Evolutionary conservation across 1,139 yeast species (phyloP).

Genomic region (Arxiozyma telluris): DNA sequence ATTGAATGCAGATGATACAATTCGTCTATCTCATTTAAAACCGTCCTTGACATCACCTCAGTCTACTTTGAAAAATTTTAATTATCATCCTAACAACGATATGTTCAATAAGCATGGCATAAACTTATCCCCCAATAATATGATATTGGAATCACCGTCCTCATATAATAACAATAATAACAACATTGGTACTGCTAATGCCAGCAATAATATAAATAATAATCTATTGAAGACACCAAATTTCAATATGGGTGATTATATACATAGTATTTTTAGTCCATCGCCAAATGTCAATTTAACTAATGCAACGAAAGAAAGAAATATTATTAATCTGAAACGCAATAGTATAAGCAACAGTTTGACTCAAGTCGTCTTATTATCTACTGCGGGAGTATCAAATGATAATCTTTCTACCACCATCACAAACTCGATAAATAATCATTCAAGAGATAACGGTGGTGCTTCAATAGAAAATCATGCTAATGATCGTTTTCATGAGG

Average conservation of each 20-base stretch:
- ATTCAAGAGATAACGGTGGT: neutral
- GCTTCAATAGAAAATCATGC: neutral
- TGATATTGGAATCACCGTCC: constrained; percentile 27
- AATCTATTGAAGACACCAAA: constrained; percentile 26
- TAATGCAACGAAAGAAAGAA: neutral
- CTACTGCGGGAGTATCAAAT: constrained; percentile 1
- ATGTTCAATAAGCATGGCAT: constrained; percentile 5
- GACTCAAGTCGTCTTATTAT: constrained; percentile 1
- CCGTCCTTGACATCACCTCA: constrained; percentile 27
- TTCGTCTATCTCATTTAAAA: constrained; percentile 26
- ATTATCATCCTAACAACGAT: neutral
- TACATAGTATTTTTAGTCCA: constrained; percentile 31
- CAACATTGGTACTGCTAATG: neutral
- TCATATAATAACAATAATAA: constrained; percentile 12
- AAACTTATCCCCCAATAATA: constrained; percentile 11
- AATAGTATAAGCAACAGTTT: constrained; percentile 6
- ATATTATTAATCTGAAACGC: neutral
- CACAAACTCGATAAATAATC: neutral
- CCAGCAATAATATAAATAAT: constrained; percentile 2
- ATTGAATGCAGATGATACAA: constrained; percentile 16
- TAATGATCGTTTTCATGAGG: neutral
- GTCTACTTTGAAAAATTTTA: constrained; percentile 22
- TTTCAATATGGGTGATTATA: constrained; percentile 31
- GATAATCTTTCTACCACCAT: neutral
- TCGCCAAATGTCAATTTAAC: constrained; percentile 22